A percentile compares a stretch with the other conserved stretches of the same genome.
Evolutionary conservation across 768 basidiomycete genomes (phyloP).

Genomic region (Trametes cubensis): DNA sequence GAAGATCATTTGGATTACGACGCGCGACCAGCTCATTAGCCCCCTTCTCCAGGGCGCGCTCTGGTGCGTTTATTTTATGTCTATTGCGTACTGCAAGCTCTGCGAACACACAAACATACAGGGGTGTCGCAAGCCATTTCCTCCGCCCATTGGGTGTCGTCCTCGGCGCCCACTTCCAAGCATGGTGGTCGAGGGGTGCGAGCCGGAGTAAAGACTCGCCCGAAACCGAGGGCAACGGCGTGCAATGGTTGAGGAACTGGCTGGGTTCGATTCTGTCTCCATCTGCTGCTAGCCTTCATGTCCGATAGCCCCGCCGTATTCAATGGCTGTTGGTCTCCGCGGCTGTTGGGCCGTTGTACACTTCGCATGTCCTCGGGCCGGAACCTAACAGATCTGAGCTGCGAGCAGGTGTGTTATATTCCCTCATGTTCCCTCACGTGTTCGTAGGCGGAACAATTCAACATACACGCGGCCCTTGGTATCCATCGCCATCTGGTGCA

Average conservation of each 20-base stretch:
- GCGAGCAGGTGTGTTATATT: no score
- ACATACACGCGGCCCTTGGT: no score
- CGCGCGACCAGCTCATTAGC: slow-evolving; percentile 68
- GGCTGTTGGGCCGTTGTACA: no score
- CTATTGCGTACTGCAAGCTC: neutral
- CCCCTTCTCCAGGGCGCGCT: slow-evolving; percentile 68
- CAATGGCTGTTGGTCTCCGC: no score
- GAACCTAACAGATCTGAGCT: no score
- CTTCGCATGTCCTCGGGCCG: no score
- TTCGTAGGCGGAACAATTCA: no score
- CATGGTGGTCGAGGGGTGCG: slow-evolving; percentile 28
- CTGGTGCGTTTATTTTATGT: slow-evolving; percentile 49
- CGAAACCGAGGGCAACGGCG: slow-evolving; percentile 41
- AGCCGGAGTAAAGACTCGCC: slow-evolving; percentile 4
- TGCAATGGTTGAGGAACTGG: slow-evolving; percentile 47
- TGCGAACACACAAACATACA: slow-evolving; percentile 26
- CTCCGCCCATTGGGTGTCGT: slow-evolving; percentile 40
- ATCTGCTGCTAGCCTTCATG: neutral
- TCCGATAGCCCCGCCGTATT: neutral
- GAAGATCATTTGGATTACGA: slow-evolving; percentile 61
- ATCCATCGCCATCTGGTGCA: no score
- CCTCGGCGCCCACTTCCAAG: slow-evolving; percentile 25
- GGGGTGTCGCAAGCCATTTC: slow-evolving; percentile 50
- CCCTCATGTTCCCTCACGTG: no score
- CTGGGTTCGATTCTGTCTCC: slow-evolving; percentile 21